Base-by-base conservation (phyloP, 345 rosid species). In the Gossypium arboreum region DNA sequence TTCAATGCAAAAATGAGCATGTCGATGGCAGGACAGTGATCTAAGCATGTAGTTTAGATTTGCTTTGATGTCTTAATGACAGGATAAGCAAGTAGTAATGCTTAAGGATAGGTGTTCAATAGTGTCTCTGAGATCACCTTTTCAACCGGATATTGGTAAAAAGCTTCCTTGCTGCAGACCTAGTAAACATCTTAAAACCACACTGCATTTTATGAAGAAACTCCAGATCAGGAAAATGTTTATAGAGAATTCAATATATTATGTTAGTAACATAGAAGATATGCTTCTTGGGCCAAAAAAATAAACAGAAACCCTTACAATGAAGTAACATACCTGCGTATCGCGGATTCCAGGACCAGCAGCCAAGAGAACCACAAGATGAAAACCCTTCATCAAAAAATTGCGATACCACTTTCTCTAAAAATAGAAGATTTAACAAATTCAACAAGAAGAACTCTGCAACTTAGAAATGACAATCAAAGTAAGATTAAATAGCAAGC, bases 341-440 rank as follows among this genome's bases (percentile, higher is more conserved):
- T 95, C 99, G 44, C 92, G 96, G 79, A 95, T 88, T 78, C 98
- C 99, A 79, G 97, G 87, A 76, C 99, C 98, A 75, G 97, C 94
- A 79, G 92, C 78, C 57, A 95, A 71, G 71, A 92, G 81, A 80
- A 95, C 99, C 76, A 93, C 97, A 16, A 95, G 81, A 83, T 95
- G 99, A 82, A 95, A 95, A 60, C 97, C 99, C 86, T 93, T 95
- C 98, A 95, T 95, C 75, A 95, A 69, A 79, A 95, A 88, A 80
- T 95, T 95, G 71, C 99, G 97, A 83, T 91, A 86, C 98, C 97
- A 91, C 84, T 95, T 95, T 82, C 98, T 91, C 99, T 95, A 91
- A 73, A 83, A 84, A 17, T 15, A 64, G 72, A 59, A 59, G 64
- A 59, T 25, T 59, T 5, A 59, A 59, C 39, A 25, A 24, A 59